These are phyloP conservation scores for Suillus cothurnatus DNA, from an alignment of 768 basidiomycete species.

Conservation along the genomic window DNA sequence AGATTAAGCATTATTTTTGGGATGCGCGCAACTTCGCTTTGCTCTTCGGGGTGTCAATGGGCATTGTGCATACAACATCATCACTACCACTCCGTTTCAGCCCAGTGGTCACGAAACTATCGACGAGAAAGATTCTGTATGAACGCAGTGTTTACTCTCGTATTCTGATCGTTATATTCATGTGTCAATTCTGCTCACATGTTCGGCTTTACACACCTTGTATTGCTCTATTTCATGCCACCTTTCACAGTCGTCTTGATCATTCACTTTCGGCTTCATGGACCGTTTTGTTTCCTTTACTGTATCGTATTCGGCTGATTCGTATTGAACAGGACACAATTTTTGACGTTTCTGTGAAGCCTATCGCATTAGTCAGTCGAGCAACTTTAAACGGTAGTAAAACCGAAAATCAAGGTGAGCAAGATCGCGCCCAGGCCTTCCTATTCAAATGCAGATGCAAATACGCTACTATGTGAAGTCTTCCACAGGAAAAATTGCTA, in stretches of 20 bases:
- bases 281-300: background rate
- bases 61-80: background rate
- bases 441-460: too few relatives aligned
- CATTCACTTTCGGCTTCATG: background rate
- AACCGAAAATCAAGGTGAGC: constrained; percentile 57
- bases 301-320: background rate
- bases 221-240: background rate
- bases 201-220: background rate
- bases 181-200: background rate
- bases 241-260: background rate
- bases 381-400: constrained; percentile 69
- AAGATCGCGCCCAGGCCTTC: constrained; percentile 62
- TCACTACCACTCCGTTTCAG: background rate
- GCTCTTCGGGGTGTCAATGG: background rate
- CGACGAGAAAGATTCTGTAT: background rate
- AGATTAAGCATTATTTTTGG: background rate
- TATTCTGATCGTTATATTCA: background rate
- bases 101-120: background rate
- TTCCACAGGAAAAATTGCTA: constrained; percentile 72
- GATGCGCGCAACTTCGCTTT: background rate
- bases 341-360: background rate
- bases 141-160: background rate
- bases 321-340: constrained; percentile 49
- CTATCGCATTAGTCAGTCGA: background rate
- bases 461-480: constrained; percentile 79